Evolutionary conservation across 2,329 filamentous ascomycete genomes (phyloP), one percentile per base, ranked within the genome.

Genomic region (Tetracladium maxilliforme): DNA sequence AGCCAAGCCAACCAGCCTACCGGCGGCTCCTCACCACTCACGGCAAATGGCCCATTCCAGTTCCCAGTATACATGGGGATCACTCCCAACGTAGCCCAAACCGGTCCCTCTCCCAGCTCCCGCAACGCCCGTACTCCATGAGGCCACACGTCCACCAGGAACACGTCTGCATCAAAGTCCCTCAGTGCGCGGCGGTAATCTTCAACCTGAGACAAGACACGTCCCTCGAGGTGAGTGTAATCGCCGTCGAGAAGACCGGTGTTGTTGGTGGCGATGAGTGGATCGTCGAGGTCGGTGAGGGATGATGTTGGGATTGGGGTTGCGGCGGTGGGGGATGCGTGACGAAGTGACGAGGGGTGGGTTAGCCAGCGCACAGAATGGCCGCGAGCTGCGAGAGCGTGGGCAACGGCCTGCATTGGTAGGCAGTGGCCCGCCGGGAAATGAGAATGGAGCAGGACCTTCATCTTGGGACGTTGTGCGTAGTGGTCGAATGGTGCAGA

Each of bases 61-160:
- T 23, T 15, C 10, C 14, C 14, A 12, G 21, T 23, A 7, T 15
- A 13, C 8, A 23, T 10, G 21, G 21, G 21, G n/a, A 15, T 23
- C 7, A 23, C 16, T 10, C 21, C 21, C 6, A 23, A 15, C 8
- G 21, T 23, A 11, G 21, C 21, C 10, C 16, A 23, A 9, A 23
- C 21, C 9, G 21, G 21, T 13, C 21, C 21, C n/a, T n/a, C n/a
- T 6, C 21, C 21, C 21, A 23, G 6, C 14, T 23, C 21, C 9
- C 12, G 21, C 7, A 23, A 15, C 14, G 21, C 16, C 6, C 14
- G 14, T 8, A 15, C 21, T 7, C 21, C 21, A 23, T 23, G 16
- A 5, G 21, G 6, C 10, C 21, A 23, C 8, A 23, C 10, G 21
- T 23, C 21, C 7, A 10, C 21, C 12, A 23, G 21, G 21, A 23